Conservation (phyloP, 352 stramenopile genomes). For the Thalassiosira hispida region DNA sequence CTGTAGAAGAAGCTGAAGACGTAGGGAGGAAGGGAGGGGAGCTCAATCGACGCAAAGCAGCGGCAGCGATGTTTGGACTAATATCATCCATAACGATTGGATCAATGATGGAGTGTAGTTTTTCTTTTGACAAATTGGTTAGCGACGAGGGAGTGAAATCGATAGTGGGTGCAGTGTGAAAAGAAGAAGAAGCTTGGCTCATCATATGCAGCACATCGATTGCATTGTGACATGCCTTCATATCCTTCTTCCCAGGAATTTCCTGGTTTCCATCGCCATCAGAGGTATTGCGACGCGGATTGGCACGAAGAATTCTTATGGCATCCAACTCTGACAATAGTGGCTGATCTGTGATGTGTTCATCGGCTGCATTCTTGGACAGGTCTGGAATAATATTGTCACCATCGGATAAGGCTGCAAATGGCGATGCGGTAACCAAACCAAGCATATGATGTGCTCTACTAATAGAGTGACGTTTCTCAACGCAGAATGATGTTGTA, state of each 20-base stretch:
- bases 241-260: background rate
- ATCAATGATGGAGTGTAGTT: background rate
- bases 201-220: background rate
- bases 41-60: background rate
- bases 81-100: background rate
- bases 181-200: background rate
- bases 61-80: background rate
- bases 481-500: too few species aligned
- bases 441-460: background rate
- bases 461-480: too few species aligned
- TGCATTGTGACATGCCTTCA: conserved; percentile 9
- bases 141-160: background rate
- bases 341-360: background rate
- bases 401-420: background rate
- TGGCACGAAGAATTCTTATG: conserved; percentile 21
- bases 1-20: background rate
- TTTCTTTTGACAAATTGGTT: background rate
- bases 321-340: conserved; percentile 16
- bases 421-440: background rate
- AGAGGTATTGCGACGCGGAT: background rate
- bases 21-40: background rate
- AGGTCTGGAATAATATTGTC: background rate
- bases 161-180: background rate
- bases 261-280: background rate
- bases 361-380: background rate